Evolutionary conservation across 1,284 basidiomycete species (phyloP), one percentile per base, ranked within the genome.

Genomic region (Ustilago trichophora): DNA sequence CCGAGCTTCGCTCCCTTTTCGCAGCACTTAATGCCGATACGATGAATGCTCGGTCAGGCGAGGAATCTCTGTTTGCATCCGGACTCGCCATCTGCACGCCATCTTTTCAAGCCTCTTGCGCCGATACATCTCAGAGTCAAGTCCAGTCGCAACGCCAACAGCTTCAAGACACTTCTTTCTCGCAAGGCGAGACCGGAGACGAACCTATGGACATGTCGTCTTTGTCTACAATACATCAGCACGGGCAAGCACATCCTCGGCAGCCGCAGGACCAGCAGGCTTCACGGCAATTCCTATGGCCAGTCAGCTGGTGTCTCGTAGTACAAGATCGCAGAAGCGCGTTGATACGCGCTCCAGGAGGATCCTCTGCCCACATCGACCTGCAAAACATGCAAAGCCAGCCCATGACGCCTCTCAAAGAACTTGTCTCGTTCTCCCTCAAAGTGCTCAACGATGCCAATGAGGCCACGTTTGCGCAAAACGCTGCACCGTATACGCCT

Each of bases 381-480:
- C 50, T 65, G 11, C 42, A 54, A 15, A 49, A 21, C 35, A 45
- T 53, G 26, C 50, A 36, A 19, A 47, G 42, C 21, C 54, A 65
- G 18, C 50, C 62, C 24, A 45, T 54, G 38, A 68, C 58, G 4
- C 65, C 65, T 11, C 58, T 68, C 42, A 68, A 68, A 36, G 65
- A 68, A 38, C 46, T 68, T 12, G 65, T 52, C 36, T 53, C 65
- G 3, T 68, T 68, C 54, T 54, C 65, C 5, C 50, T 68, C 36
- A 57, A 58, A 33, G 54, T 63, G 13, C 58, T 68, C 34, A 57
- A 51, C 32, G 65, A 68, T 16, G 58, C 58, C 38, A 63, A 63
- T 29, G 60, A 64, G 36, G 45, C 49, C 12, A 26, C 50, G 10
- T 26, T 41, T 21, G 37, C 49, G 10, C 53, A 54, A 24, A 36